Conservation (phyloP, 352 stramenopile genomes). For the Phytophthora podocarpi region DNA sequence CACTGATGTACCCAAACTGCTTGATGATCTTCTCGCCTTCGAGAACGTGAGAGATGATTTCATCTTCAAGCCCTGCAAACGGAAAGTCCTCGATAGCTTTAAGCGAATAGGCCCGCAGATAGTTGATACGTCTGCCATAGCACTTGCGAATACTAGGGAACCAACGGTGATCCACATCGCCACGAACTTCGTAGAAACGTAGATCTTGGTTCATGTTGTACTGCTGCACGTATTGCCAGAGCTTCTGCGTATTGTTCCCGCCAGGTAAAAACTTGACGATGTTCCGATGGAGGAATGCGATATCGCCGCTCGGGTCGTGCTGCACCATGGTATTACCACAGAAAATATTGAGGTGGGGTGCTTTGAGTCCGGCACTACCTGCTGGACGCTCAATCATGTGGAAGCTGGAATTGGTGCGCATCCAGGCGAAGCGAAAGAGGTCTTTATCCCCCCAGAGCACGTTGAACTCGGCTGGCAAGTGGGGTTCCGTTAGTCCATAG, state of each 20-base stretch:
- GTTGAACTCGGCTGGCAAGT: conserved; percentile 47
- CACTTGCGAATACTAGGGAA: conserved; percentile 62
- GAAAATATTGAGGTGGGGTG: conserved; percentile 51
- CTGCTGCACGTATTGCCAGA: conserved; percentile 56
- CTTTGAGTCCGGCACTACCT: conserved; percentile 48
- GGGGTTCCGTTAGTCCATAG: conserved; percentile 49
- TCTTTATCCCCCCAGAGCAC: conserved; percentile 85
- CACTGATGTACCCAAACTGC: conserved; percentile 18
- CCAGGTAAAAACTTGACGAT: conserved; percentile 55
- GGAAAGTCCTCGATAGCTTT: conserved; percentile 60
- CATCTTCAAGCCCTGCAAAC: conserved; percentile 59
- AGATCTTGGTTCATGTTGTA: conserved; percentile 49
- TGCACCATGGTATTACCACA: conserved; percentile 77
- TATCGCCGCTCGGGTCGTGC: conserved; percentile 51
- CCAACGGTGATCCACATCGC: conserved; percentile 58
- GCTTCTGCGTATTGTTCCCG: conserved; percentile 39
- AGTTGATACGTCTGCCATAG: conserved; percentile 61
- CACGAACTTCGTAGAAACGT: conserved; percentile 54
- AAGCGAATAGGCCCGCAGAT: conserved; percentile 52
- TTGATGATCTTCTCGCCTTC: conserved; percentile 43
- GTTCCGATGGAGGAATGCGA: conserved; percentile 72
- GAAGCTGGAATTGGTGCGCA: conserved; percentile 72
- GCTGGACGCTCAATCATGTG: conserved; percentile 65
- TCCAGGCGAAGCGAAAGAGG: conserved; percentile 80
- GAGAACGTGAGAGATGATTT: conserved; percentile 46